Conservation (phyloP, 176 grass and related monocot species). For the Elymus sibiricus region DNA sequence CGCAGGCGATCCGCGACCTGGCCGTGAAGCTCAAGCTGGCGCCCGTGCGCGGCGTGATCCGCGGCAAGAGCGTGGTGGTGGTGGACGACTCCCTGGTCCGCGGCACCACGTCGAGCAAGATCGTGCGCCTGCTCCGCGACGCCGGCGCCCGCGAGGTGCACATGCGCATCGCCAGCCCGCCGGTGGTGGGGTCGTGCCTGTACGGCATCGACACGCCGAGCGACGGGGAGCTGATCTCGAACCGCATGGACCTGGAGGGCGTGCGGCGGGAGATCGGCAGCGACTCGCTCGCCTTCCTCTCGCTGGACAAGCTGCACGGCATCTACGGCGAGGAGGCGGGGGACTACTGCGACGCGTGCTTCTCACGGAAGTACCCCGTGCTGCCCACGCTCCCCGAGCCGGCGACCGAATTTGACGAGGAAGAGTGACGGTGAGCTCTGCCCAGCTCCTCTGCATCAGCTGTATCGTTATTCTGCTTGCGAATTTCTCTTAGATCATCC, state of each 20-base stretch:
- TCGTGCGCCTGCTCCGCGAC: conserved; percentile 56
- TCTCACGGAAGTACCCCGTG: conserved; percentile 63
- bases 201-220: conserved; percentile 77
- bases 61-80: conserved; percentile 66
- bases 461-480: conserved; percentile 13
- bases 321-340: conserved; percentile 40
- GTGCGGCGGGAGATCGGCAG: conserved; percentile 51
- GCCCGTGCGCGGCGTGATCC: conserved; percentile 51
- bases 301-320: conserved; percentile 42
- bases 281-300: conserved; percentile 68
- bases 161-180: conserved; percentile 74
- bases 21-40: conserved; percentile 74
- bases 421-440: conserved; percentile 23
- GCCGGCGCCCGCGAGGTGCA: conserved; percentile 72
- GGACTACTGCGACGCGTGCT: conserved; percentile 66
- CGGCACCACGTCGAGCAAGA: conserved; percentile 73
- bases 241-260: conserved; percentile 53
- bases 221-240: conserved; percentile 68
- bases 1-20: conserved; percentile 65
- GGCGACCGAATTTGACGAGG: conserved; percentile 31
- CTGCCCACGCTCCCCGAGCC: conserved; percentile 38
- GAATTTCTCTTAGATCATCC: background rate
- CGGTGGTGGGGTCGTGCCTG: conserved; percentile 62
- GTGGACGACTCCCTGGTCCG: conserved; percentile 82
- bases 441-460: conserved; percentile 6